Base-by-base conservation (phyloP, 306 rosid species). In the Glycine latifolia region DNA sequence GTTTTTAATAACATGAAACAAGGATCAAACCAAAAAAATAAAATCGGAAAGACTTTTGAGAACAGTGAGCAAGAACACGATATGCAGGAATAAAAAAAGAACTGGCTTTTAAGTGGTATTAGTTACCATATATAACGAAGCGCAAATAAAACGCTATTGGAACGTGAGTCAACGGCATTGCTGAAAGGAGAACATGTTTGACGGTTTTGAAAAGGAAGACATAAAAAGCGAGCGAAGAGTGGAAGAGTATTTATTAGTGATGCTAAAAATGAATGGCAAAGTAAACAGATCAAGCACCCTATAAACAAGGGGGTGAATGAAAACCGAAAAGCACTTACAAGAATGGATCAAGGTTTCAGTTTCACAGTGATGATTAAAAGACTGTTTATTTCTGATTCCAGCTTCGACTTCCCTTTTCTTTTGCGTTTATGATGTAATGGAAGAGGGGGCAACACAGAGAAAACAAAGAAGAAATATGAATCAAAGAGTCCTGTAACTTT, bases 101-200 rank as follows among this genome's bases (percentile, higher is more conserved):
- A 76, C 35, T 58, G 52, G 54, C 37, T 52, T 11, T 49, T 3
- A 47, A 72, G 62, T 73, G 58, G 66, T 70, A 20, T 3, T 16
- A 10, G 61, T 37, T 17, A 52, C 12, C 53, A 76, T 31, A 49
- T 31, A 7, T 52, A 77, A 65, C 26, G 31, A 82, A 39, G 67
- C 80, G 75, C 47, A n/a, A 60, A 56, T 4, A 47, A 17, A 44
- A 33, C 2, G 35, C 67, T 60, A 15, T 50, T 44, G 48, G 71
- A 75, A 33, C 63, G 62, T 55, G 76, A 78, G 83, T 86, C 85
- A 88, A 77, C 49, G 75, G 52, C 91, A 89, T 88, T 89, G 86
- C 85, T 48, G 53, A 81, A 62, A 10, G 75, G 82, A 71, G 80
- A 56, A 4, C 11, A 69, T 67, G 14, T 56, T 33, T 72, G 85